Evolutionary conservation across 1,284 basidiomycete species (phyloP), one percentile per base, ranked within the genome.

Genomic region (Tylopilus sp.): DNA sequence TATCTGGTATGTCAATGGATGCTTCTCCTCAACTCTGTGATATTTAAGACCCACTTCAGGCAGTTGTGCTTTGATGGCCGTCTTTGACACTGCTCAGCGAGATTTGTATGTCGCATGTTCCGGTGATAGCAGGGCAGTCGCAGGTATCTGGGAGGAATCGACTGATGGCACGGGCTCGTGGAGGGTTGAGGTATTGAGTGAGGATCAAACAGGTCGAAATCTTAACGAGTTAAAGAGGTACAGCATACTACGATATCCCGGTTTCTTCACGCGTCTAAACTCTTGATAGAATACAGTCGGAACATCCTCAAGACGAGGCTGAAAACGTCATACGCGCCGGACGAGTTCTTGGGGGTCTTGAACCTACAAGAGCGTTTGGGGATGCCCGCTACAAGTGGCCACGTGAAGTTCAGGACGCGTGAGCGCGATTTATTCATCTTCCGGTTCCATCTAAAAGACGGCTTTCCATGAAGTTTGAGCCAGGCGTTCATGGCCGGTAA

Each of bases 171-270:
- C 74, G 31, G 82, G 82, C 15, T 74, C 74, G 54, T 98, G 95
- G 95, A 82, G 86, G 49, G 90, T 94, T 20, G 94, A 98, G 68
- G 91, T 93, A 20, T 78, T 99, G 54, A 92, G 84, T 32, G 91
- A 97, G 67, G 97, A 99, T 69, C 95, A 98, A 76, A 98, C 94
- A 11, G 96, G 94, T 26, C 83, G 92, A 56, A 98, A 96, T 68
- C 85, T 83, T 13, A 87, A 83, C 52, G 96, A 99, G 72, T 69
- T 83, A 29, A 77, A 78, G 68, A 79, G 88, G 88, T 89, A 59
- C 45, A 72, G 57, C 39, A 25, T 20, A 11, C 10, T 14, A 29
- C 5, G n/a, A n/a, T n/a, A 15, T 28, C 26, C 54, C 29, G 7
- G 17, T 40, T 22, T 37, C n/a, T 35, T 28, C 40, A 39, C 25